Percentiles rank a stretch among this genome's conserved stretches.
phyloP scores from a whole-genome alignment of 192 early-diverging fungal species.

The Chytriomyces hyalinus region DNA sequence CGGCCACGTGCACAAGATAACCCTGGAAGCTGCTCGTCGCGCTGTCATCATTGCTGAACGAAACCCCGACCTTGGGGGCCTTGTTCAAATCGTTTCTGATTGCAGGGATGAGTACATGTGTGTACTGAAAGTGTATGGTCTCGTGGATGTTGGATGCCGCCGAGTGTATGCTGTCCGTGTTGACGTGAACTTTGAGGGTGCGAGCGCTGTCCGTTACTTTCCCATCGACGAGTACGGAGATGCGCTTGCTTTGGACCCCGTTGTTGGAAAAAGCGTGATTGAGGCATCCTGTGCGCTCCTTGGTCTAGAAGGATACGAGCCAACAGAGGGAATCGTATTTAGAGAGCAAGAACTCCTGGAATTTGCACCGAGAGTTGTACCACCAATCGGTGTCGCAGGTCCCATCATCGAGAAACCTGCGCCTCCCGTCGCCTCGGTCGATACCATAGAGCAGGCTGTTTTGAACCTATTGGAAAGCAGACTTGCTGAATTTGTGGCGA shows the following conservation, averaged over 20 bases:
- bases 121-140: background rate
- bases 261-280: background rate
- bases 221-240: constrained; percentile 12
- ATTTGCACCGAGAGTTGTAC: constrained; percentile 1
- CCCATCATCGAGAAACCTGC: background rate
- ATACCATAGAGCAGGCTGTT: constrained; percentile 8
- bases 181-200: background rate
- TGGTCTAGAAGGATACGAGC: background rate
- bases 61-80: constrained; percentile 1
- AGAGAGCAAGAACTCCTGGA: constrained; percentile 7
- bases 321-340: background rate
- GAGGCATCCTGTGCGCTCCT: background rate
- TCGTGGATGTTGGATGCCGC: constrained; percentile 9
- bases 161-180: constrained; percentile 29
- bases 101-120: background rate
- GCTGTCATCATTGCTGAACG: constrained; percentile 13
- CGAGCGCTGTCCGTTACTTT: constrained; percentile 23
- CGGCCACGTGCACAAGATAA: background rate
- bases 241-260: constrained; percentile 8
- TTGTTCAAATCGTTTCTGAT: background rate
- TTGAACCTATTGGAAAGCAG: background rate
- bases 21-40: background rate
- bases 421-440: background rate
- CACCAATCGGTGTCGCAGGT: background rate
- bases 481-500: constrained; percentile 16